Base-by-base conservation (phyloP, 768 basidiomycete species). In the Sporobolomyces pararoseus region DNA sequence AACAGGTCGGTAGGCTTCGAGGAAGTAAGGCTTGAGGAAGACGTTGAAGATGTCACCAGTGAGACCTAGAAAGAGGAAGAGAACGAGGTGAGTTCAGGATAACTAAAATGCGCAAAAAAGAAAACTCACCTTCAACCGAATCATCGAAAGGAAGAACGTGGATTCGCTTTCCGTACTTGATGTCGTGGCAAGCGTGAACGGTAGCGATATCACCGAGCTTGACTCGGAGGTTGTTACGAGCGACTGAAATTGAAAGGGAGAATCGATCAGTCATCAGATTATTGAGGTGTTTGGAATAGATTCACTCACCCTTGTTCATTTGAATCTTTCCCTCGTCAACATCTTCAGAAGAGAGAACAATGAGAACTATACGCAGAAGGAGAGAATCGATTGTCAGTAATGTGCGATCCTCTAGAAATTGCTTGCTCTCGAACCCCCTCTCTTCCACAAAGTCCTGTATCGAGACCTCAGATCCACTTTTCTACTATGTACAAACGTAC, bases 1-100 rank as follows among this genome's bases (percentile, higher is more conserved):
- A 57, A 97, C 88, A 27, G 92, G 92, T 37, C 92, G 88, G 82
- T 95, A 95, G n/a, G 89, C 89, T 81, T 99, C 95, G 14, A 97
- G 85, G 88, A 99, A 99, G 81, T 99, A 99, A 1, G 95, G 96
- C 84, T 83, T 96, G 71, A 99, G 86, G 82, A 94, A 98, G 58
- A 98, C 95, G 78, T 99, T 96, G 78, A 98, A 99, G 75, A 99
- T 86, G 82, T 99, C 98, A 44, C 96, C 96, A 75, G 91, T 94
- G 61, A 99, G 84, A 75, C 82, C 80, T 81, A 35, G 39, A 4
- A n/a, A 34, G n/a, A 21, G 54, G 21, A 27, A 49, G 37, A 34
- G 27, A 12, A 29, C 46, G 42, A 9, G 14, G 42, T n/a, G 31
- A 31, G 42, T 4, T 16, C 31, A 27, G 19, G n/a, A n/a, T n/a